A percentile compares a stretch with the other conserved stretches of the same genome.
Conservation (phyloP, 768 basidiomycete genomes). For the Russula abietina region DNA sequence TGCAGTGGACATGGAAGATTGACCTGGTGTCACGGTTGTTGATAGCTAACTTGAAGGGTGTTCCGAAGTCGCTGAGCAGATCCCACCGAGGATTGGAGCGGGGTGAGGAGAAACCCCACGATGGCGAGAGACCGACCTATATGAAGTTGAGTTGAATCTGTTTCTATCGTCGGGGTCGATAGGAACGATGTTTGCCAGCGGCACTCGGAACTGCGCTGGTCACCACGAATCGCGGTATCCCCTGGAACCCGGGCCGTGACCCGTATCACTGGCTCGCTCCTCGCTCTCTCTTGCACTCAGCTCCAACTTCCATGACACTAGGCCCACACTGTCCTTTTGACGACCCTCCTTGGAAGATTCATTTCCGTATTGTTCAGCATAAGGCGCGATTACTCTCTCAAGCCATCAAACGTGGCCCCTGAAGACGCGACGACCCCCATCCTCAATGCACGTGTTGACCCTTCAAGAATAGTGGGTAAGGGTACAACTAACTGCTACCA, state of each 20-base stretch:
- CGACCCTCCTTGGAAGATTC: neutral
- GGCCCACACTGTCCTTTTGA: neutral
- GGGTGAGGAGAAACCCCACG: constrained; percentile 11
- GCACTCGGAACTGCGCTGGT: constrained; percentile 14
- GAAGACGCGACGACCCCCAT: neutral
- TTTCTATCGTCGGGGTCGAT: constrained; percentile 17
- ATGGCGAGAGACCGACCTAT: constrained; percentile 11
- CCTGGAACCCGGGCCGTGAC: constrained; percentile 4
- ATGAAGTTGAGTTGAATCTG: constrained; percentile 7
- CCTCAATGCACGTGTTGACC: neutral
- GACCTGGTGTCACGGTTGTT: constrained; percentile 12
- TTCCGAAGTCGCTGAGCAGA: constrained; percentile 12
- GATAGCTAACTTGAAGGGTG: neutral
- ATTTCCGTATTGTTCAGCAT: neutral
- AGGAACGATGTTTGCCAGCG: constrained; percentile 12
- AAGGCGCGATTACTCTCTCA: neutral
- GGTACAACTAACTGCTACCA: neutral
- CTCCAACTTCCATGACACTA: neutral
- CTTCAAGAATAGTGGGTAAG: neutral
- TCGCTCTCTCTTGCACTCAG: neutral
- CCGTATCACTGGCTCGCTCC: neutral
- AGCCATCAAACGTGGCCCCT: neutral
- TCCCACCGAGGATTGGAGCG: constrained; percentile 12
- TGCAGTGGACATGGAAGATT: constrained; percentile 29
- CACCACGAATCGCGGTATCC: neutral